These are phyloP conservation scores for Aristolochia californica DNA, from an alignment of 164 flowering plant genomes.

Conservation along the genomic window DNA sequence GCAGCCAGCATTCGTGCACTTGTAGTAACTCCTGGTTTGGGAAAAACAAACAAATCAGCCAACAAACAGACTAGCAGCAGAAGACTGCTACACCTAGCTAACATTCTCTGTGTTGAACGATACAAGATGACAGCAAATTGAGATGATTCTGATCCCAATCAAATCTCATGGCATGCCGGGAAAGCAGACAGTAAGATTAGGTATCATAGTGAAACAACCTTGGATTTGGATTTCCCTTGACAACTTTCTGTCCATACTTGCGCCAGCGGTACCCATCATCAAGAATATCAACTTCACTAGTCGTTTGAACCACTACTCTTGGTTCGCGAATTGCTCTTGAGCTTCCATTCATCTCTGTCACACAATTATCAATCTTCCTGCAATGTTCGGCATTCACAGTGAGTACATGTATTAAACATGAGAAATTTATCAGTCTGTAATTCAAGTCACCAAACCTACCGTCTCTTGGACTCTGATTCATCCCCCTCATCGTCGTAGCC, in stretches of 20 bases:
- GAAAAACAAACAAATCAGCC: not conserved
- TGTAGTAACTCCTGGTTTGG: conserved; percentile 82
- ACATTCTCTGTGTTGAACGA: too few species aligned
- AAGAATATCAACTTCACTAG: conserved; percentile 91
- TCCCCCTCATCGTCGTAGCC: conserved; percentile 74
- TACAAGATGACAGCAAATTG: too few species aligned
- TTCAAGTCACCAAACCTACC: conserved; percentile 25
- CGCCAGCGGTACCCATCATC: conserved; percentile 96
- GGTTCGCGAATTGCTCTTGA: conserved; percentile 87
- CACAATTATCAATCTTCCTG: conserved; percentile 73
- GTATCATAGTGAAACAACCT: conserved; percentile 54
- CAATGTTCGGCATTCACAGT: not conserved
- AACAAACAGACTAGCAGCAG: too few species aligned
- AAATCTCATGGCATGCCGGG: too few species aligned
- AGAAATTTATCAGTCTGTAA: too few species aligned
- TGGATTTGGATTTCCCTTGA: conserved; percentile 95
- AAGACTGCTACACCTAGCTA: too few species aligned
- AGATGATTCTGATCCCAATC: too few species aligned
- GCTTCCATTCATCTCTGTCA: conserved; percentile 61
- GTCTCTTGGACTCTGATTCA: conserved; percentile 87
- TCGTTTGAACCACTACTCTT: conserved; percentile 89
- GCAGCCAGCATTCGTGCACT: conserved; percentile 86
- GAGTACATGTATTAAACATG: not conserved
- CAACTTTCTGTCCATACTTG: conserved; percentile 94
- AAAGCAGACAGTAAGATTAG: too few species aligned